A percentile compares a stretch with the other conserved stretches of the same genome.
Evolutionary conservation across 169 alveolate genomes (phyloP).

Genomic region (Plasmodium gonderi): DNA sequence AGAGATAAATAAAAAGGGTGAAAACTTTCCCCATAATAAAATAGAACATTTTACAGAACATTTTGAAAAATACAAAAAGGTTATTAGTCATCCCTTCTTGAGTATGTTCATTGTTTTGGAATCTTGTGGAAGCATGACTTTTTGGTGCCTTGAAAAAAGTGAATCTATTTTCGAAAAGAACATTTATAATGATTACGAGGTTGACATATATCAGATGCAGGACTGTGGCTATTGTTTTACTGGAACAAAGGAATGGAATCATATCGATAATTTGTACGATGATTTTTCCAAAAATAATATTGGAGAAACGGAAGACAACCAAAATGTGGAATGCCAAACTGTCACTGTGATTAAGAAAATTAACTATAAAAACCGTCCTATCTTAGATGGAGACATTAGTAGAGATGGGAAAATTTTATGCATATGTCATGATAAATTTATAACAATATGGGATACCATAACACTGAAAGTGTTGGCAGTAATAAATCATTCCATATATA

Average conservation of each 20-base stretch:
- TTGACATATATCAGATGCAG: constrained; percentile 10
- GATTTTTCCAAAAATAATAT: neutral
- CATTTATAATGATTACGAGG: constrained; percentile 16
- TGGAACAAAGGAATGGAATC: neutral
- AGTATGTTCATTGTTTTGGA: constrained; percentile 28
- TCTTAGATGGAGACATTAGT: constrained; percentile 34
- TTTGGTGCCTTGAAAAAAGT: constrained; percentile 35
- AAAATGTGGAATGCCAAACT: neutral
- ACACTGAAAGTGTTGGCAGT: constrained; percentile 39
- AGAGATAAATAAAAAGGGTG: neutral
- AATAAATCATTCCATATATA: constrained; percentile 49
- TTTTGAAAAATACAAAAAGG: constrained; percentile 11
- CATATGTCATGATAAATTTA: constrained; percentile 37
- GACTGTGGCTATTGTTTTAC: neutral
- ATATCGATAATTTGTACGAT: neutral
- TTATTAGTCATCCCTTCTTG: constrained; percentile 33
- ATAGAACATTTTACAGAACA: neutral
- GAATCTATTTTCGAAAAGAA: constrained; percentile 20
- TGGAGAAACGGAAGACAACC: neutral
- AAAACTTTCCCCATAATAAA: neutral
- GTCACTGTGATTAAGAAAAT: constrained; percentile 23
- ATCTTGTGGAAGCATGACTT: constrained; percentile 1
- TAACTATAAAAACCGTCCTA: constrained; percentile 24
- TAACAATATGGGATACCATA: constrained; percentile 27
- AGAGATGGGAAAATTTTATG: constrained; percentile 42